Conservation (phyloP, 1,284 basidiomycete species). For the Sanghuangporus sanghuang region DNA sequence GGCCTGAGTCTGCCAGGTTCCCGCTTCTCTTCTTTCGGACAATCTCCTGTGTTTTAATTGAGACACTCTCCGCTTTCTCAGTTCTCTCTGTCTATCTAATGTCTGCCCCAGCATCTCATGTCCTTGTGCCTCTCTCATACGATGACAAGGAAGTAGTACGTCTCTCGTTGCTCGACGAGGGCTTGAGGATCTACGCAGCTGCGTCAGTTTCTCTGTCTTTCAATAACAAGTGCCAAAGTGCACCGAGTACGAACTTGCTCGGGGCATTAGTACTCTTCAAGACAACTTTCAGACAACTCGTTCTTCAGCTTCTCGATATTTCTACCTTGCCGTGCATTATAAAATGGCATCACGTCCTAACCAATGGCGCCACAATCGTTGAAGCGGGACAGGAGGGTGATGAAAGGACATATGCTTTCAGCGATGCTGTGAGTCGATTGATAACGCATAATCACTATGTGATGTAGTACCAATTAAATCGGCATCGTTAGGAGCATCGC, state of each 20-base stretch:
- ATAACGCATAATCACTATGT: background rate
- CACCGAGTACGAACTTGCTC: background rate
- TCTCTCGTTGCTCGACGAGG: background rate
- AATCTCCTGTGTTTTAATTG: background rate
- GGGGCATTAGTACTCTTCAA: background rate
- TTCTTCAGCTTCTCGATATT: background rate
- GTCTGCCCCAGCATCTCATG: background rate
- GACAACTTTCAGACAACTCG: background rate
- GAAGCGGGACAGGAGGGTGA: background rate
- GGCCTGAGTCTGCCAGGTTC: background rate
- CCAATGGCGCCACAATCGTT: background rate
- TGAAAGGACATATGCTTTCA: background rate
- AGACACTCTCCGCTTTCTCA: background rate
- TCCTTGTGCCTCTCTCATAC: background rate
- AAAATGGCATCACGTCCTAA: background rate
- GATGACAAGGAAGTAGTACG: background rate
- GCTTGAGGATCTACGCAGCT: background rate
- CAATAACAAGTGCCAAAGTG: background rate
- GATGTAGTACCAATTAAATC: background rate
- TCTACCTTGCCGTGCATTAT: background rate
- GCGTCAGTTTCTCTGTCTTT: background rate
- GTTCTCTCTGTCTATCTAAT: background rate
- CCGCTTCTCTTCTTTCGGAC: no score
- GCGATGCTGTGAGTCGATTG: background rate
- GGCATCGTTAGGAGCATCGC: background rate